Evolutionary conservation across 2,329 filamentous ascomycete species (phyloP), one percentile per base, ranked within the genome.

Genomic region (Elsinoe perseae): DNA sequence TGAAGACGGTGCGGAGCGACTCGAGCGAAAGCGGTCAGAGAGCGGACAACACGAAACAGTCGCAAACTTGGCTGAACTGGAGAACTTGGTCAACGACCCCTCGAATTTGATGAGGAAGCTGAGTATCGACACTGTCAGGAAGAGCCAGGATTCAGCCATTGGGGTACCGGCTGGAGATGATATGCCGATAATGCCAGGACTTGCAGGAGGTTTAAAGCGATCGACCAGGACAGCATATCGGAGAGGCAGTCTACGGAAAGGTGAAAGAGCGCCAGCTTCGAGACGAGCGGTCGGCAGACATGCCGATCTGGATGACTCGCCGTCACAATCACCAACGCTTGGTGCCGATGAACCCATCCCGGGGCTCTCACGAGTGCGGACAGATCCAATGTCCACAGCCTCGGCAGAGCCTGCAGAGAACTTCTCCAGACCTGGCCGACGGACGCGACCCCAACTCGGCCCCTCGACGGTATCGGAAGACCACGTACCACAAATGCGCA

Each of bases 181-280:
- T 67, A 85, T 87, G 74, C 90, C 91, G 5, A 95, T 97, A 61
- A 74, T 97, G 40, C 87, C 90, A 1, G 81, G 57, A 83, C 80
- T 56, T 73, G 89, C 89, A 2, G 83, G 86, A 69, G 88, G 89
- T 28, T 74, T 98, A 50, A 86, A 93, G 63, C 82, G 93, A 60
- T 96, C 93, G 10, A 98, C 90, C 18, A 82, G 89, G 56, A 98
- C 93, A 4, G 92, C 88, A 23, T 97, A 97, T 69, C 79, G 91
- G 64, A 89, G 88, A 57, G 91, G 91, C 30, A 96, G 91, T 73
- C 70, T 95, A 60, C 85, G 87, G 52, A 88, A 85, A 62, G 86
- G 87, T 21, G 87, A 93, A 59, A 81, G 87, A 55, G 76, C 83
- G 2, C 83, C 86, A 0, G 86, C 89, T 62, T 86, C 88, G 1